Conservation (phyloP, 441 rosid species). For the Syzygium syzygioides region DNA sequence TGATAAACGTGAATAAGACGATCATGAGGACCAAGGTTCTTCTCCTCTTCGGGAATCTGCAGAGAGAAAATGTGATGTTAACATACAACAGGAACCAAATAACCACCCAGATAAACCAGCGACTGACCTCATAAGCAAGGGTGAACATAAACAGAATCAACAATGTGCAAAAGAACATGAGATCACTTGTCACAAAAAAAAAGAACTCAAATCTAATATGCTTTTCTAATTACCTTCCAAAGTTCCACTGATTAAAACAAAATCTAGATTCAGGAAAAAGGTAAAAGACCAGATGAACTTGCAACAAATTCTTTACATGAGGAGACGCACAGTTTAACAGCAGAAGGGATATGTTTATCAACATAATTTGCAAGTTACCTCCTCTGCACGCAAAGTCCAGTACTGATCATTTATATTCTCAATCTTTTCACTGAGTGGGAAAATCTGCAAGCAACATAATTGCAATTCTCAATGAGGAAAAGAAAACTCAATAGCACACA, state of each 20-base stretch:
- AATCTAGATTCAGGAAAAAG: background rate
- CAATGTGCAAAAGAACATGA: background rate
- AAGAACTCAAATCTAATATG: background rate
- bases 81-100: background rate
- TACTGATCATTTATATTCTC: constrained; percentile 73
- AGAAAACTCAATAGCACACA: background rate
- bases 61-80: background rate
- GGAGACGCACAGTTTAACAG: background rate
- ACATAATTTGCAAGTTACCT: constrained; percentile 29
- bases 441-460: constrained; percentile 40
- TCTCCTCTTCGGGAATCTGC: constrained; percentile 79
- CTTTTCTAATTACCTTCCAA: background rate
- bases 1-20: constrained; percentile 68
- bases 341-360: background rate
- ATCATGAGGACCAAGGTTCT: constrained; percentile 62
- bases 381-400: constrained; percentile 82
- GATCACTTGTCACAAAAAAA: background rate
- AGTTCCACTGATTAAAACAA: background rate
- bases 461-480: background rate
- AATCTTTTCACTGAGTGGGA: constrained; percentile 58
- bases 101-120: background rate
- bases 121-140: background rate
- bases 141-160: background rate
- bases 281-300: background rate
- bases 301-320: background rate